A percentile compares a stretch with the other conserved stretches of the same genome.
Evolutionary conservation across 331 rosid genomes (phyloP).

Genomic region (Cydonia oblonga): DNA sequence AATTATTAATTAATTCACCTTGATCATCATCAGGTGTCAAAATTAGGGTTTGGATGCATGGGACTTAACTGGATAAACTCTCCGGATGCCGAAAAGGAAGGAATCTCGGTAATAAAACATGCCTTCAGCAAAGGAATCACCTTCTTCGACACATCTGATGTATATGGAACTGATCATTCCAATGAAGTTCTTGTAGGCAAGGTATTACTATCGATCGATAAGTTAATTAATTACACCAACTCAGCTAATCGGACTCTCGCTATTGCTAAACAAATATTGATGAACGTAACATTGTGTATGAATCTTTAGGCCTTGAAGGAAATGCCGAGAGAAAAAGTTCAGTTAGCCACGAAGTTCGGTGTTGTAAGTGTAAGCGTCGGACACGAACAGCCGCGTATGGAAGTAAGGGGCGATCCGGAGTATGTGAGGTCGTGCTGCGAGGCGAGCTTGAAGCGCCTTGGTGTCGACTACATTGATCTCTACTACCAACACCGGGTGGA

Average conservation of each 20-base stretch:
- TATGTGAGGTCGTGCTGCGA: constrained; percentile 54
- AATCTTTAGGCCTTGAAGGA: constrained; percentile 34
- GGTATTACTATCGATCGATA: too few relatives aligned
- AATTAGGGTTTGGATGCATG: constrained; percentile 29
- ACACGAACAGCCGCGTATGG: not conserved
- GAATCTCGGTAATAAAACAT: constrained; percentile 34
- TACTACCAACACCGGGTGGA: constrained; percentile 68
- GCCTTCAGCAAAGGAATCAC: constrained; percentile 40
- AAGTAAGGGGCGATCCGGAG: constrained; percentile 41
- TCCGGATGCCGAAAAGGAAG: constrained; percentile 43
- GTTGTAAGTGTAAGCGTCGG: not conserved
- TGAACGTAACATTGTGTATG: not conserved
- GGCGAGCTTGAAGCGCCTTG: constrained; percentile 63
- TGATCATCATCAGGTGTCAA: constrained; percentile 15
- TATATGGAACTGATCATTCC: constrained; percentile 23
- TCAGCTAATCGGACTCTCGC: too few relatives aligned
- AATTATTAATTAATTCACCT: not conserved
- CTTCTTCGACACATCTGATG: constrained; percentile 54
- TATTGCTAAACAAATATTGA: too few relatives aligned
- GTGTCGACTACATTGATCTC: constrained; percentile 60
- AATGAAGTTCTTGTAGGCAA: constrained; percentile 30
- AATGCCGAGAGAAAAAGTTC: constrained; percentile 49
- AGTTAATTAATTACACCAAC: too few relatives aligned
- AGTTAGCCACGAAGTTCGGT: constrained; percentile 67
- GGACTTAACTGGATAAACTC: constrained; percentile 29